A percentile compares a stretch with the other conserved stretches of the same genome.
Conservation (phyloP, 2,329 filamentous ascomycete species). For the Phoma sp. region DNA sequence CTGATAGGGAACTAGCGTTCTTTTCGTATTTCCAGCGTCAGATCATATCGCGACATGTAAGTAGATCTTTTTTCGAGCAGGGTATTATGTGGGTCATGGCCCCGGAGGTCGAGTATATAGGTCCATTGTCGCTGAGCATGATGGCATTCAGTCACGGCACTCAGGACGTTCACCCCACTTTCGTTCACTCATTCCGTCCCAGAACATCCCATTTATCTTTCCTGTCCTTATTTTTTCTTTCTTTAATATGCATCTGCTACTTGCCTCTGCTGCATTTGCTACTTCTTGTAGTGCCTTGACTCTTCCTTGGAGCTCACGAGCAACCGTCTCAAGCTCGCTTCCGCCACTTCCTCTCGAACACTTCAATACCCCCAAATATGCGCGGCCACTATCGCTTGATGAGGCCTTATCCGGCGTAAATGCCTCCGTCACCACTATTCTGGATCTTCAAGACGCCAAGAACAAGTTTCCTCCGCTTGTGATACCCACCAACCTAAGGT, state of each 20-base stretch:
- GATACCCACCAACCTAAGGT: background rate
- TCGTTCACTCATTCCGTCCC: background rate
- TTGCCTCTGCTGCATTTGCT: slow-evolving; percentile 3
- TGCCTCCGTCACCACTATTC: slow-evolving; percentile 13
- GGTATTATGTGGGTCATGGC: too few species aligned
- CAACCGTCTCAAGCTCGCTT: background rate
- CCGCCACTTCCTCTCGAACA: slow-evolving; percentile 1
- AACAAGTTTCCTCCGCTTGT: slow-evolving; percentile 4
- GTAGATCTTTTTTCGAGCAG: too few species aligned
- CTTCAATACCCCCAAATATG: slow-evolving; percentile 13
- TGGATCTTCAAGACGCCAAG: slow-evolving; percentile 2
- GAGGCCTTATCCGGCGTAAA: slow-evolving; percentile 8
- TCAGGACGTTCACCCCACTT: background rate
- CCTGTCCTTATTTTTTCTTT: slow-evolving; percentile 1
- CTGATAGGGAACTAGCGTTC: too few species aligned
- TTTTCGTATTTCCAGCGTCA: too few species aligned
- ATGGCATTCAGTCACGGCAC: background rate
- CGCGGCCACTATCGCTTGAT: slow-evolving; percentile 7
- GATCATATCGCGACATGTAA: too few species aligned
- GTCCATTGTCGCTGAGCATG: background rate
- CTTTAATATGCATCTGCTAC: background rate
- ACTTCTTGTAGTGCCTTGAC: slow-evolving; percentile 7
- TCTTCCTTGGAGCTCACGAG: slow-evolving; percentile 6
- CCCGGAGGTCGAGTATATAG: background rate
- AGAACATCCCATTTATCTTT: background rate